Base-by-base conservation (phyloP, 768 basidiomycete species). In the Austroboletus festivus region DNA sequence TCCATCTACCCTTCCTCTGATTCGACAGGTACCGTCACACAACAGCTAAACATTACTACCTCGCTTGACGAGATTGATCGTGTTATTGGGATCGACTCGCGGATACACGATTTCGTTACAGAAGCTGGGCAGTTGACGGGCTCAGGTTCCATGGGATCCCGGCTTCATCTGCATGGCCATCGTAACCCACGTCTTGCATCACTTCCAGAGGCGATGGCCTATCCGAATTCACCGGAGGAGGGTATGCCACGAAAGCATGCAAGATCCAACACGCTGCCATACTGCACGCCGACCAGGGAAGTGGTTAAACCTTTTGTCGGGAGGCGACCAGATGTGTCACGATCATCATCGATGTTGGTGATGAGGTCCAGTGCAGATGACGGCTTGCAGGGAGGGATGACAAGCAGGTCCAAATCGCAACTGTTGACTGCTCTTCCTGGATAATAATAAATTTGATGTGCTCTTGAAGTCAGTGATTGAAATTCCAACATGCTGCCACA, bases 231-330 rank as follows among this genome's bases (percentile, higher is more conserved):
- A 31, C 53, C 59, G 48, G 51, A 54, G 52, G 48, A 60, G 55
- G 58, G 57, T 54, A 53, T 57, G 28, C 57, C 58, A 44, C 58
- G 50, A 50, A 61, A 51, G 56, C 51, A 53, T 20, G 20, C 20
- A 40, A 54, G 50, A 48, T 52, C 54, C 18, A 54, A 57, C 37
- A 67, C 63, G 18, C 78, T 82, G 62, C 61, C 74, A 30, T 53
- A 57, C 28, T 75, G 74, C 40, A 71, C 76, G 5, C 71, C 16
- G 35, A 34, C 19, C 35, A 55, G 50, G 30, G 55, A 51, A 6
- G n/a, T 26, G 2, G 52, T 62, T 37, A 54, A 19, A 35, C 61
- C 67, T 7, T 66, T 68, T 48, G 30, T 64, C 9, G 61, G 56
- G 20, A 61, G 47, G 34, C 54, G 46, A 35, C 58, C 64, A 12